These are phyloP conservation scores for Boletus bicolor DNA, from an alignment of 768 basidiomycete genomes.

Conservation along the genomic window DNA sequence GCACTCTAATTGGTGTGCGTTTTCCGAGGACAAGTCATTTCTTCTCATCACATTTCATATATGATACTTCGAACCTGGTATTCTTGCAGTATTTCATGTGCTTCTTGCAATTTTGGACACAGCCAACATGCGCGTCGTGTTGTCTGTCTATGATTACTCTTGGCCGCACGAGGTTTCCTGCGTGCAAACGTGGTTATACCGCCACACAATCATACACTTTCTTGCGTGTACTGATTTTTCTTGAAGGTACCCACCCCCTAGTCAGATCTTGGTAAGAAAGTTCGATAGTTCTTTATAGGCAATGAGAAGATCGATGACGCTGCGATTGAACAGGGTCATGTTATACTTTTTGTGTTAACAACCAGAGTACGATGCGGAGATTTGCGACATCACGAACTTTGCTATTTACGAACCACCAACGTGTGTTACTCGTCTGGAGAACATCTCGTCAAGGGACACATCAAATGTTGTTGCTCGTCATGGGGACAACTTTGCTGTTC, in stretches of 20 bases:
- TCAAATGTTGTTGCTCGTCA: neutral
- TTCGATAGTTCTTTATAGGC: constrained; percentile 8
- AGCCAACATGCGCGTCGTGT: neutral
- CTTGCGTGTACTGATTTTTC: neutral
- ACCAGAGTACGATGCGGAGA: neutral
- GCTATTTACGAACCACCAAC: constrained; percentile 12
- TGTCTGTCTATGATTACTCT: neutral
- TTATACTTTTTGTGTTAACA: constrained; percentile 2
- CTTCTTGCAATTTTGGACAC: neutral
- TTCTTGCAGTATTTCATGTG: neutral
- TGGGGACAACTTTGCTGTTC: constrained; percentile 18
- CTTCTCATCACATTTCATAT: constrained; percentile 3
- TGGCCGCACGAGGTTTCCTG: neutral
- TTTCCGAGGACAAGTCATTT: constrained; percentile 2
- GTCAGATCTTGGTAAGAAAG: constrained; percentile 2
- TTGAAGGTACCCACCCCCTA: neutral
- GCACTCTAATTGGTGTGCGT: neutral
- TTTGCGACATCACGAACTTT: constrained; percentile 2
- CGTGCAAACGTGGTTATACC: constrained; percentile 1
- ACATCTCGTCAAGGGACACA: neutral
- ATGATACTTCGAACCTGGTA: constrained; percentile 4
- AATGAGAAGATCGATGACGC: neutral
- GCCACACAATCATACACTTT: neutral
- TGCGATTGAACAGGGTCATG: neutral
- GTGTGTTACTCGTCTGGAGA: constrained; percentile 3